Evolutionary conservation across 2,329 filamentous ascomycete genomes (phyloP), one percentile per base, ranked within the genome.

Genomic region (Fusarium longipes): DNA sequence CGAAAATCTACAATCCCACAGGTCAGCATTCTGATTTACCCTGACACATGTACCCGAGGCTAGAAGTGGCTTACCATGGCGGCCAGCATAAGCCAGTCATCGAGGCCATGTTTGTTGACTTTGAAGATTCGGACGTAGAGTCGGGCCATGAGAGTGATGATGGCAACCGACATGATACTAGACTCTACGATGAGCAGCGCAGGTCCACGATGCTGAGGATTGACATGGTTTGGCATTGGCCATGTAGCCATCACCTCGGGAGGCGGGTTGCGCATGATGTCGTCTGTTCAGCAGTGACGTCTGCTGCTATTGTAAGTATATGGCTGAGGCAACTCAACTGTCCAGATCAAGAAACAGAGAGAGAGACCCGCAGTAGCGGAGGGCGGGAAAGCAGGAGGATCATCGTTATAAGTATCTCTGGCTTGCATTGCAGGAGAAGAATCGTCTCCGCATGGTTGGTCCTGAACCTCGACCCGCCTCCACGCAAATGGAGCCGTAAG

Each of bases 61-160:
- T 22, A 9, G 14, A 35, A 15, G 25, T 15, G 12, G 74, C 57
- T 70, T 64, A 81, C 79, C 63, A 76, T 74, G 6, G 78, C 78
- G 32, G 55, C 74, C 7, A 80, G 61, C 80, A 82, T 82, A 14
- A 82, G 51, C 79, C 77, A 81, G 69, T 82, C 80, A 60, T 82
- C 80, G 51, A 74, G 70, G 32, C 77, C 76, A 35, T 61, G 73
- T 48, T 73, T 76, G 40, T 75, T 73, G 32, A 81, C 72, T 33
- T 79, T 73, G 54, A 66, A 54, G 3, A 77, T 58, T 11, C 78
- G 73, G 44, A 80, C 79, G 43, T 80, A 81, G 36, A 82, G 71
- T 15, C 80, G 76, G 47, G 80, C 70, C 25, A 65, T 47, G 10
- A 82, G 68, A 20, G 74, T 76, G 14, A 78, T 45, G 18, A 80